Base-by-base conservation (phyloP, 345 rosid genomes). In the Sisymbrium irio region DNA sequence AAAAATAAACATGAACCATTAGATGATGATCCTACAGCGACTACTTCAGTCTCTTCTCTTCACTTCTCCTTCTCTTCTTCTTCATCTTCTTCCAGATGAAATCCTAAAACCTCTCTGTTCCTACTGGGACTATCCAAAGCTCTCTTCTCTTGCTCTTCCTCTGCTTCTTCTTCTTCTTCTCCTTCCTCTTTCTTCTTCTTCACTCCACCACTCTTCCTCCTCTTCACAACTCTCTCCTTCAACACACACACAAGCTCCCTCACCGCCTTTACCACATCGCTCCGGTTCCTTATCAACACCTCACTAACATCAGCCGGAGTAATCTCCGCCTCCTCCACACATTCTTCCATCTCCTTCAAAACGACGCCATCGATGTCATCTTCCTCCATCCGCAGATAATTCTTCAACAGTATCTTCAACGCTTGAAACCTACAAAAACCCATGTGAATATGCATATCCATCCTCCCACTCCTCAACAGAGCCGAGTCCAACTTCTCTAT, bases 391-490 rank as follows among this genome's bases (percentile, higher is more conserved):
- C 78, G 77, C 71, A 93, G 20, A 76, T 93, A 91, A 44, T 93
- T 93, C 74, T 78, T 84, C 74, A 93, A 53, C 75, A 93, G 62
- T 54, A 89, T 89, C 84, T 79, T 83, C 83, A 91, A 70, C 2
- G 96, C 85, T 0, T 80, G 74, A 59, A 79, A 89, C 2, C 86
- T 75, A 71, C 97, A 91, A 62, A 84, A 82, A n/a, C 82, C 90
- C 98, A 93, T 93, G 83, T 67, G 83, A 65, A 93, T 83, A 76
- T 89, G 98, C 98, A 93, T 88, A 77, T 93, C 98, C 98, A 93
- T 91, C 47, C 98, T 80, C 12, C 98, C 97, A 79, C 97, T 84
- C 58, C 98, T 78, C 50, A 89, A 73, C 85, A 93, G 74, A 65
- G 97, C 98, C 1, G 91, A 83, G 55, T 93, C 98, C 13, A 93